Conservation (phyloP, 75 land plant genomes). For the Picea glauca region DNA sequence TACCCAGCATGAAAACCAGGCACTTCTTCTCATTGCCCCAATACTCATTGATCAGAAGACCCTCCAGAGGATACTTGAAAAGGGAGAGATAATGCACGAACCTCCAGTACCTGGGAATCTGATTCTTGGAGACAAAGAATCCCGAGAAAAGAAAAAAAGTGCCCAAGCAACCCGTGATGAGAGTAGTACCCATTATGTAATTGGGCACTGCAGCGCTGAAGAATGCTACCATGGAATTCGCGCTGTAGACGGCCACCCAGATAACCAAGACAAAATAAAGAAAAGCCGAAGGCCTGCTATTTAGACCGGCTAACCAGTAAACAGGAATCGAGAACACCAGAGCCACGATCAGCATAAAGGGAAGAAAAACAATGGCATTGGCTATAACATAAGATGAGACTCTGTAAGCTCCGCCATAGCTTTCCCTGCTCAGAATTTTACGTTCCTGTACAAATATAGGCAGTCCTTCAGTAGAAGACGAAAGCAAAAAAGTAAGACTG, state of each 20-base stretch:
- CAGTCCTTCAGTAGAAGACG: constrained; percentile 75
- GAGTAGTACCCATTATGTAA: constrained; percentile 72
- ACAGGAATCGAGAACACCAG: constrained; percentile 56
- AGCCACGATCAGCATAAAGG: constrained; percentile 61
- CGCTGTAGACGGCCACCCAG: constrained; percentile 66
- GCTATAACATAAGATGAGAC: constrained; percentile 75
- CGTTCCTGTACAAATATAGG: constrained; percentile 78
- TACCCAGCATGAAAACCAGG: constrained; percentile 18
- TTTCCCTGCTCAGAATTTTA: constrained; percentile 72
- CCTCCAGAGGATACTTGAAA: constrained; percentile 92
- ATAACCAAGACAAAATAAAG: constrained; percentile 66
- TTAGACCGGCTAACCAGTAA: constrained; percentile 76
- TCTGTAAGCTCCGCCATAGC: constrained; percentile 80
- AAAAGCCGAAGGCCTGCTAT: constrained; percentile 28
- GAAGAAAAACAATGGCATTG: constrained; percentile 66
- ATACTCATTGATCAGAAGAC: constrained; percentile 81
- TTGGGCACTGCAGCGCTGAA: constrained; percentile 82
- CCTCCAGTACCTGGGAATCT: constrained; percentile 78
- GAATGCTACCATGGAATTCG: constrained; percentile 80
- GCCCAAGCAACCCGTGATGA: constrained; percentile 74
- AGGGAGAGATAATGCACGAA: constrained; percentile 86
- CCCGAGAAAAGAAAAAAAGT: constrained; percentile 94
- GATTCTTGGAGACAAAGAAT: constrained; percentile 68
- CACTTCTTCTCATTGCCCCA: constrained; percentile 45
- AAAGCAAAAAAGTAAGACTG: constrained; percentile 71